Conservation (phyloP, 805 yeast species). For the Candida krabiensis region DNA sequence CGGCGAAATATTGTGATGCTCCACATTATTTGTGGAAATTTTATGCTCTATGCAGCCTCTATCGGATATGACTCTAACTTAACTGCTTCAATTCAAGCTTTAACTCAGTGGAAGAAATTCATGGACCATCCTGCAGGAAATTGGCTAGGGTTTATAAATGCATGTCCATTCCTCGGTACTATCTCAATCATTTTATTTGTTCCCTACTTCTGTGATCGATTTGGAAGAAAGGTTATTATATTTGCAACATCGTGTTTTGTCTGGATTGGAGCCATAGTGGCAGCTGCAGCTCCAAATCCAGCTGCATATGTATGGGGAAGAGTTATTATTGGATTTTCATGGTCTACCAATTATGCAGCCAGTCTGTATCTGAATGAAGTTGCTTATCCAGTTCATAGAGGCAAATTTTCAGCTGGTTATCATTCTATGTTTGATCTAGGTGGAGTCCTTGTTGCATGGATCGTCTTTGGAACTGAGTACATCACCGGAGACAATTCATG, state of each 20-base stretch:
- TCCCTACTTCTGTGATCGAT: slow-evolving; percentile 1
- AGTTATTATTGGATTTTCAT: slow-evolving; percentile 5
- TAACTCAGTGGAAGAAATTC: slow-evolving; percentile 2
- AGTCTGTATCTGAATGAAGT: slow-evolving; percentile 23
- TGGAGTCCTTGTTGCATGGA: slow-evolving; percentile 42
- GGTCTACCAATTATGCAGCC: not conserved
- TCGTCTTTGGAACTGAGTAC: slow-evolving; percentile 37
- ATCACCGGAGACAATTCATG: slow-evolving; percentile 27
- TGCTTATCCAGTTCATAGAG: slow-evolving; percentile 33
- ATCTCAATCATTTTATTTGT: slow-evolving; percentile 1
- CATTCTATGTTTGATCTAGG: slow-evolving; percentile 42
- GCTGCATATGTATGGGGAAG: slow-evolving; percentile 3
- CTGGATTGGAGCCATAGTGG: slow-evolving; percentile 3
- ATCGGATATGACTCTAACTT: slow-evolving; percentile 5
- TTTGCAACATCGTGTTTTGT: slow-evolving; percentile 1
- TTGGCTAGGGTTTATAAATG: slow-evolving; percentile 6
- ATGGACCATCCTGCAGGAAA: slow-evolving; percentile 3
- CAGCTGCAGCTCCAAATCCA: slow-evolving; percentile 2
- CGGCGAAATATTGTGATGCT: slow-evolving; percentile 2
- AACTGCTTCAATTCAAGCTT: slow-evolving; percentile 4
- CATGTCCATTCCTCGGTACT: slow-evolving; percentile 4
- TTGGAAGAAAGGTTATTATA: slow-evolving; percentile 3
- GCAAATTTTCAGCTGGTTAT: slow-evolving; percentile 30
- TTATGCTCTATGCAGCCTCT: slow-evolving; percentile 5
- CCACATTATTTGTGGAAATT: slow-evolving; percentile 1